Evolutionary conservation across 1,284 basidiomycete species (phyloP).

Genomic region (Marasmius fiardii): DNA sequence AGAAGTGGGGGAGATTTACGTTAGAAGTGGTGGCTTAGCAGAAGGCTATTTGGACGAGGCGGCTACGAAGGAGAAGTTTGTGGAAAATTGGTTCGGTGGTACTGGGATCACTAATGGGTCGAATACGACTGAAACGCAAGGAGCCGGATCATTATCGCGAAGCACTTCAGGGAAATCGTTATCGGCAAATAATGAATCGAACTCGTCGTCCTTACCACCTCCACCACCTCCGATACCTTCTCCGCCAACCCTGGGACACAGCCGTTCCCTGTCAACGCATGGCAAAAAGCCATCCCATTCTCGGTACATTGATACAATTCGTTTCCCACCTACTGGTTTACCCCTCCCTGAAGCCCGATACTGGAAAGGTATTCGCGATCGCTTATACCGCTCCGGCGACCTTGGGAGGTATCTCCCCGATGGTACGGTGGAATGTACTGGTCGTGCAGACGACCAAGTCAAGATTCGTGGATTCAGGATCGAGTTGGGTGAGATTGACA

Average conservation of each 20-base stretch:
- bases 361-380: conserved; percentile 97
- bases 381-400: conserved; percentile 98
- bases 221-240: not conserved
- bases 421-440: conserved; percentile 95
- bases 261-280: not conserved
- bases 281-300: not conserved
- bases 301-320: conserved; percentile 56
- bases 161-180: not conserved
- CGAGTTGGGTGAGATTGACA: conserved; percentile 98
- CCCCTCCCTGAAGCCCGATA: conserved; percentile 70
- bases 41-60: conserved; percentile 92
- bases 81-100: conserved; percentile 85
- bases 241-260: not conserved
- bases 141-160: not conserved
- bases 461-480: conserved; percentile 99
- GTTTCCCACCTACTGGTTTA: conserved; percentile 48
- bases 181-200: not conserved
- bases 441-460: conserved; percentile 97
- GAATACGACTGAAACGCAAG: not conserved
- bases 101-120: conserved; percentile 5
- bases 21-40: conserved; percentile 92
- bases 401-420: conserved; percentile 93
- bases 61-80: conserved; percentile 89
- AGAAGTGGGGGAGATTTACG: conserved; percentile 98
- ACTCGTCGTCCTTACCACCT: not conserved